Evolutionary conservation across 139 green algal species (phyloP), one percentile per base, ranked within the genome.

Genomic region (Chlorella sorokiniana): DNA sequence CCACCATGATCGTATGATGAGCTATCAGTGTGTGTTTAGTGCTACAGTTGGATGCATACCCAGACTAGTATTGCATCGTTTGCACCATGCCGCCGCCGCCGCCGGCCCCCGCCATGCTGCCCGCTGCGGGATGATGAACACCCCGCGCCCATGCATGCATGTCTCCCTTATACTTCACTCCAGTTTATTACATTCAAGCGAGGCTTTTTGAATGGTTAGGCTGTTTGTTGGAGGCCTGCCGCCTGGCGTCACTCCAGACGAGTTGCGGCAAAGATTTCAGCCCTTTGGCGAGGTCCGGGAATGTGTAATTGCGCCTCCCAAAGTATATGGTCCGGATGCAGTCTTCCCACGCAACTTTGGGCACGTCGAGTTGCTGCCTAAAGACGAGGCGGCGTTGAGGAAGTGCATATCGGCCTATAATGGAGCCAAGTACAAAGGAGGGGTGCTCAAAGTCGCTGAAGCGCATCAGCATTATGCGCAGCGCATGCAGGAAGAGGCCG

Each of bases 221-320:
- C 77, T 94, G 9, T 94, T 84, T 52, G 62, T 94, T 0, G 89
- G 89, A 40, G 90, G 90, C 25, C 51, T 94, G 31, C 69, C 82
- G 10, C 6, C 51, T 6, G 84, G 86, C 22, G 75, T 86, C 22
- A 85, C 78, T 1, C 35, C 69, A 6, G 73, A 75, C 2, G 81
- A 93, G 59, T 42, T 94, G 18, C 41, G 68, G 2, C 63, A 71
- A 31, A 84, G 90, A 8, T 94, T 94, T 45, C 84, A 54, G 45
- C 81, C 87, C 9, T 94, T 94, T 84, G 90, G 90, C n/a, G 56
- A 41, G 4, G 87, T 94, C 3, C 31, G 38, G 0, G 41, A n/a
- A 18, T 84, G 82, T 37, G 54, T 88, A 25, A 29, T 92, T 1
- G 73, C 85, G 1, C 44, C 69, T 1, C 31, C 48, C 1, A 93